A percentile compares a stretch with the other conserved stretches of the same genome.
phyloP scores from a whole-genome alignment of 2,329 filamentous ascomycete species.

The Colletotrichum cuscutae region DNA sequence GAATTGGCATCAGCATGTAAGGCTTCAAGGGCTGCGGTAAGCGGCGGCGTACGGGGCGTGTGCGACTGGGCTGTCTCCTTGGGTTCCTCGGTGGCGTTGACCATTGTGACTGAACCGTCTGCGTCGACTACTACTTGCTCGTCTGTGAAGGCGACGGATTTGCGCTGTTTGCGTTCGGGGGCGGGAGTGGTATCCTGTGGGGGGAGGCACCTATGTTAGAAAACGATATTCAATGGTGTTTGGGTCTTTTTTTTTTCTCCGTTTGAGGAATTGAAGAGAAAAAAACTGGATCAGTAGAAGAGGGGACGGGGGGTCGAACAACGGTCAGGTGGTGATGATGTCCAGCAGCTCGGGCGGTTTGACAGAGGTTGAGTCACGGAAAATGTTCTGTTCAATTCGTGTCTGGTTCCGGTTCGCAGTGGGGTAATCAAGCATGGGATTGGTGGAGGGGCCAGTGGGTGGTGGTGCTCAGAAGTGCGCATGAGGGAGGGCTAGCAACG shows the following conservation, averaged over 20 bases:
- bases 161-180: constrained; percentile 78
- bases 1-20: constrained; percentile 62
- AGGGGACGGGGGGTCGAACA: constrained; percentile 11
- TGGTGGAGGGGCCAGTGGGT: constrained; percentile 31
- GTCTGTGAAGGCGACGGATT: constrained; percentile 94
- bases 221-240: background rate
- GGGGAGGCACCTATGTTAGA: constrained; percentile 20
- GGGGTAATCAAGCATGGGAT: constrained; percentile 32
- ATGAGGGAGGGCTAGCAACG: constrained; percentile 32
- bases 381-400: constrained; percentile 31
- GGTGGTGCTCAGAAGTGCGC: constrained; percentile 30
- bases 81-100: constrained; percentile 77
- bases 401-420: constrained; percentile 26
- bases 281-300: background rate
- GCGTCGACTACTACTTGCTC: constrained; percentile 88
- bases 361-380: constrained; percentile 27
- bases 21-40: constrained; percentile 63
- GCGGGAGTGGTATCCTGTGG: constrained; percentile 36
- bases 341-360: background rate
- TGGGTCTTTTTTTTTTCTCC: background rate
- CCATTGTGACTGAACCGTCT: constrained; percentile 85
- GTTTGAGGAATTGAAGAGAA: background rate
- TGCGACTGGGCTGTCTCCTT: constrained; percentile 87
- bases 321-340: constrained; percentile 17
- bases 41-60: constrained; percentile 72